phyloP scores from a whole-genome alignment of 768 basidiomycete genomes.

The Kwoniella botswanensis region DNA sequence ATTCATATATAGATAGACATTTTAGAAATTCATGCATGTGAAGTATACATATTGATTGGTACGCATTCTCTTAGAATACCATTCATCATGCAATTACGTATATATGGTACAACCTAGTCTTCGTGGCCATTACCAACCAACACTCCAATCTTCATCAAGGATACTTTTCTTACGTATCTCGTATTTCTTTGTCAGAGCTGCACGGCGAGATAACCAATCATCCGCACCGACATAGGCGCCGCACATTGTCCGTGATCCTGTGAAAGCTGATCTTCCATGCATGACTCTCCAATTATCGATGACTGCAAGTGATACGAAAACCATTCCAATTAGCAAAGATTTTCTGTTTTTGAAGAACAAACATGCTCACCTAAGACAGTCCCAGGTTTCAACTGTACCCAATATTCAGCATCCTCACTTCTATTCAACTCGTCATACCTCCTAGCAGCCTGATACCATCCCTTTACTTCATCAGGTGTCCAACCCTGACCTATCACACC shows the following conservation, averaged over 20 bases:
- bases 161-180: conserved; percentile 21
- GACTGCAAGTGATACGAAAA: conserved; percentile 61
- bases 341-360: neutral
- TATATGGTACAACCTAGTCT: no score
- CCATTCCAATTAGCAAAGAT: neutral
- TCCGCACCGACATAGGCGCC: conserved; percentile 93
- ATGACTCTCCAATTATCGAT: conserved; percentile 92
- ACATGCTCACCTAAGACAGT: conserved; percentile 73
- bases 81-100: neutral
- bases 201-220: conserved; percentile 80
- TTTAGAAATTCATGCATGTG: conserved; percentile 18
- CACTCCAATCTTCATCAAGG: conserved; percentile 17
- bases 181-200: conserved; percentile 39
- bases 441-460: conserved; percentile 85
- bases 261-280: conserved; percentile 90
- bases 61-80: no score
- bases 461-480: conserved; percentile 68
- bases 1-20: conserved; percentile 12
- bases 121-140: conserved; percentile 9
- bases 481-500: conserved; percentile 70
- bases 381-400: conserved; percentile 86
- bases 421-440: conserved; percentile 77
- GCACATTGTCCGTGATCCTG: conserved; percentile 87
- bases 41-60: neutral
- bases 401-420: conserved; percentile 83